Evolutionary conservation across 176 grass and related monocot species (phyloP).

Genomic region (Thinopyrum elongatum): DNA sequence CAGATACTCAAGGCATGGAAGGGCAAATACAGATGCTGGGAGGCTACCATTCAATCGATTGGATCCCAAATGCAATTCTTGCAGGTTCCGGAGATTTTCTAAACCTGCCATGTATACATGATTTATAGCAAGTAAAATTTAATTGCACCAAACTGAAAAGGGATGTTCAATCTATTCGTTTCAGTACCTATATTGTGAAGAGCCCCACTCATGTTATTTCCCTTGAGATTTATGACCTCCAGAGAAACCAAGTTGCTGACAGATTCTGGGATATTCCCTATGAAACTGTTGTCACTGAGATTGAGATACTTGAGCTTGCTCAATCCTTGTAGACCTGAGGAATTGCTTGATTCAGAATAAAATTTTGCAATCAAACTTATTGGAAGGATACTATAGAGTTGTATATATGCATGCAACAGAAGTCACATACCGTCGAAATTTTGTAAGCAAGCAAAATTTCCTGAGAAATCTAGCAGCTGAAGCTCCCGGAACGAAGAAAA

Average conservation of each 20-base stretch:
- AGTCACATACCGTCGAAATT: background rate
- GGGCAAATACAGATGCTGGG: background rate
- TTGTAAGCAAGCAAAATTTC: background rate
- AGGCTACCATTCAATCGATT: background rate
- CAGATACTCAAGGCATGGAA: conserved; percentile 10
- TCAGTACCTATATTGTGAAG: conserved; percentile 19
- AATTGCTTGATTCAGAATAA: background rate
- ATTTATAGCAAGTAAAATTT: background rate
- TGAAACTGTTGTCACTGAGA: background rate
- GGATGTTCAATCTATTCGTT: background rate
- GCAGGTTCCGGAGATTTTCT: background rate
- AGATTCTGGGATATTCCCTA: background rate
- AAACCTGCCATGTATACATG: background rate
- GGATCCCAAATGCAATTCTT: background rate
- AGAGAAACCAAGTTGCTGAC: conserved; percentile 10
- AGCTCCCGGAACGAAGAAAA: background rate
- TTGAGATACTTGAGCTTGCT: conserved; percentile 5
- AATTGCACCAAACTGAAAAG: background rate
- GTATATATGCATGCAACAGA: background rate
- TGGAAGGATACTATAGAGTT: background rate
- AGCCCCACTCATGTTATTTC: background rate
- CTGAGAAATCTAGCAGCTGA: background rate
- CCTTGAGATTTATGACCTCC: background rate
- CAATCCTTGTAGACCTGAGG: background rate
- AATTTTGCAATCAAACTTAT: background rate